Conservation (phyloP, 352 stramenopile genomes). For the Aphanomyces cochlioides region DNA sequence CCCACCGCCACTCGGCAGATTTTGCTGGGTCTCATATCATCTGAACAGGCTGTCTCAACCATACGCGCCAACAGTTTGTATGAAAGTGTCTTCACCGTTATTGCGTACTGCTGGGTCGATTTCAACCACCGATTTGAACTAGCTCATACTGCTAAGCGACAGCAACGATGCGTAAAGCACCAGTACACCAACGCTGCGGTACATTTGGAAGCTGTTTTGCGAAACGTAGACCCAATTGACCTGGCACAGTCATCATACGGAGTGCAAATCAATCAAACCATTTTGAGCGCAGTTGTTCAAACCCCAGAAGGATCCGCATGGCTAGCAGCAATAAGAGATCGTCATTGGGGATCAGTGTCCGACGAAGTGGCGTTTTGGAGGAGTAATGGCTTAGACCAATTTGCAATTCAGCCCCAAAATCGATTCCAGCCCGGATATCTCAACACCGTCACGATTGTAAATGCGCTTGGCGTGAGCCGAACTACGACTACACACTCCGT, state of each 20-base stretch:
- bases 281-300: background rate
- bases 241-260: background rate
- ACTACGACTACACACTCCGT: background rate
- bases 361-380: conserved; percentile 16
- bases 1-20: background rate
- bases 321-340: background rate
- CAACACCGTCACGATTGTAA: background rate
- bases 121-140: conserved; percentile 22
- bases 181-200: conserved; percentile 16
- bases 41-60: background rate
- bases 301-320: background rate
- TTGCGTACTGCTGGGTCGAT: conserved; percentile 19
- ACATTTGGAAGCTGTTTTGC: conserved; percentile 18
- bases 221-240: background rate
- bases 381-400: background rate
- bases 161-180: background rate
- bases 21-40: background rate
- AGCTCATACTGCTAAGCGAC: conserved; percentile 12
- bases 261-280: background rate
- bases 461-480: background rate
- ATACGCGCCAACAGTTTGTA: background rate
- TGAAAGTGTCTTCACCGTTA: background rate
- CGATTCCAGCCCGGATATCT: background rate
- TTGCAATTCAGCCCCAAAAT: conserved; percentile 11
- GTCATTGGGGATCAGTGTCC: background rate